Base-by-base conservation (phyloP, 768 basidiomycete genomes). In the Phaeotremella fagi region DNA sequence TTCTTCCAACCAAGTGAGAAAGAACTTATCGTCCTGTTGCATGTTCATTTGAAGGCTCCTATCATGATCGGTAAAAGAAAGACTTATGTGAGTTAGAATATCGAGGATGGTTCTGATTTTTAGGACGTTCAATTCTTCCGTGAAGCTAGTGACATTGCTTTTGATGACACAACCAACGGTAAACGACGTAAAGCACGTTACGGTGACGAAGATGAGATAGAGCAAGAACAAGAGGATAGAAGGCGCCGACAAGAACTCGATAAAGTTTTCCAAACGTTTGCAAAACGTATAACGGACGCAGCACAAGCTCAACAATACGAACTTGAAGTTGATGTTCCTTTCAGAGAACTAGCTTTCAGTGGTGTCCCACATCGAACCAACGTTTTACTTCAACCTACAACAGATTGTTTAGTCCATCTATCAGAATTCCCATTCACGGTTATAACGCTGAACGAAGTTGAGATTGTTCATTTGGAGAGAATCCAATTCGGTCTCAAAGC, bases 41-140 rank as follows among this genome's bases (percentile, higher is more conserved):
- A 99, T 72, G 76, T 95, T 46, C 88, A 98, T 72, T 80, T 99
- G 46, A 95, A 83, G 75, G 82, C 90, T 0, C 95, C 95, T 0
- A 97, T 99, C 73, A 94, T 98, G 82, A 88, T 99, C 62, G 94
- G 95, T 57, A 98, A 98, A 79, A 95, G 91, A 78, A 99, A 98
- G 75, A 84, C 95, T 20, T 89, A 88, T 66, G 90, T 91, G 65
- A 46, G 84, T 78, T 7, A 20, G 26, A 29, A 45, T 22, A 47
- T 3, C 7, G 3, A 11, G 24, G 35, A 38, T 7, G 27, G 16
- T 3, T 4, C 52, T 47, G 5, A 38, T 20, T 23, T 22, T 38
- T 57, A 94, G 88, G 95, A 99, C 73, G 83, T 98, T 4, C 95
- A 98, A 82, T 97, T 99, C 75, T 91, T 88, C 79, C 87, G 94